phyloP scores from a whole-genome alignment of 2,329 filamentous ascomycete genomes.

The Didymella keratinophila region DNA sequence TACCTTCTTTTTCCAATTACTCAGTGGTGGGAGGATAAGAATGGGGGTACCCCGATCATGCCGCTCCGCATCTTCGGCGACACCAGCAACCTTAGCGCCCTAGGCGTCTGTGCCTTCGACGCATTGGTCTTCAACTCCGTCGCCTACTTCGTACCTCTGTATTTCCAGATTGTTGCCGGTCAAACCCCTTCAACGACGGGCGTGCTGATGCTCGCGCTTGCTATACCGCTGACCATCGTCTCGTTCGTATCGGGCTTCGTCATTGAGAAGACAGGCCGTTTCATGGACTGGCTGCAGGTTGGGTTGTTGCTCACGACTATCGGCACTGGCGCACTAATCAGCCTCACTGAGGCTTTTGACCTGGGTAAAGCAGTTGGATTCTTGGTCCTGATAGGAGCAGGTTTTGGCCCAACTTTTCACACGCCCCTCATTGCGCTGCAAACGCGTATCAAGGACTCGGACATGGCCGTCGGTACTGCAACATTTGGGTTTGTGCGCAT shows the following conservation, averaged over 20 bases:
- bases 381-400: slow-evolving; percentile 60
- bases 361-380: slow-evolving; percentile 54
- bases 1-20: slow-evolving; percentile 63
- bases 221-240: slow-evolving; percentile 53
- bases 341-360: slow-evolving; percentile 23
- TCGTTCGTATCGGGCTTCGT: slow-evolving; percentile 58
- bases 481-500: slow-evolving; percentile 59
- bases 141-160: slow-evolving; percentile 76
- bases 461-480: slow-evolving; percentile 61
- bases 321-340: slow-evolving; percentile 46
- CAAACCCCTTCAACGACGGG: slow-evolving; percentile 65
- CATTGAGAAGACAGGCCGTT: slow-evolving; percentile 55
- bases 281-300: slow-evolving; percentile 47
- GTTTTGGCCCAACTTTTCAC: slow-evolving; percentile 63
- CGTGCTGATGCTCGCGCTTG: slow-evolving; percentile 68
- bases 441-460: slow-evolving; percentile 61
- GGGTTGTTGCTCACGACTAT: slow-evolving; percentile 46
- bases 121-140: slow-evolving; percentile 69
- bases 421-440: slow-evolving; percentile 65
- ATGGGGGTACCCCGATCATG: slow-evolving; percentile 70
- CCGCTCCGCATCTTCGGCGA: slow-evolving; percentile 70
- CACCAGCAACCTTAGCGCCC: slow-evolving; percentile 63
- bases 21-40: slow-evolving; percentile 69
- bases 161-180: slow-evolving; percentile 74
- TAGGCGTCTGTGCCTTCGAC: slow-evolving; percentile 60